These are phyloP conservation scores for Pluteus cervinus DNA, from an alignment of 768 basidiomycete genomes.

Conservation along the genomic window DNA sequence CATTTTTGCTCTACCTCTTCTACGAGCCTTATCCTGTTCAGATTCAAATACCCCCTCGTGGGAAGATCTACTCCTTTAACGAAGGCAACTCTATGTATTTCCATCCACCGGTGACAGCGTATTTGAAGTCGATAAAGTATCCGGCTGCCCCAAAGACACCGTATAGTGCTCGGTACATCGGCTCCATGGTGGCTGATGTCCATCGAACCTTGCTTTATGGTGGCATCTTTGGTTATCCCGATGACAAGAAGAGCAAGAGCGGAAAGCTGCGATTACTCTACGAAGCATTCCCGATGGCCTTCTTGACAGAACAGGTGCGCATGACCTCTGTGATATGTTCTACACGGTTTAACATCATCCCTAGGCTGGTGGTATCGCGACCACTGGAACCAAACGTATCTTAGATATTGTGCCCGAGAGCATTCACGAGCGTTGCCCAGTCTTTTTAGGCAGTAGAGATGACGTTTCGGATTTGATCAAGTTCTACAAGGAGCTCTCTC, in stretches of 20 bases:
- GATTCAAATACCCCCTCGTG: slow-evolving; percentile 91
- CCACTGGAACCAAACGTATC: slow-evolving; percentile 91
- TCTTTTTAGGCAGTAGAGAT: slow-evolving; percentile 91
- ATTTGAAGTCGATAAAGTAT: slow-evolving; percentile 89
- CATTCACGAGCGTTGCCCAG: slow-evolving; percentile 90
- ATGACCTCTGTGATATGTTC: neutral
- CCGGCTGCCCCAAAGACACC: slow-evolving; percentile 74
- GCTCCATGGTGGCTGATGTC: slow-evolving; percentile 99
- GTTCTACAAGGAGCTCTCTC: slow-evolving; percentile 59
- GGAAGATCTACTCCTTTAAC: slow-evolving; percentile 99
- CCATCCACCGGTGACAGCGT: slow-evolving; percentile 70
- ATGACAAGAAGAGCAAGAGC: slow-evolving; percentile 95
- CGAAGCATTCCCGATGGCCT: slow-evolving; percentile 98
- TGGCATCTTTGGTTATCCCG: slow-evolving; percentile 97
- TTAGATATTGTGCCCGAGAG: slow-evolving; percentile 80
- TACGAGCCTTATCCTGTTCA: slow-evolving; percentile 20
- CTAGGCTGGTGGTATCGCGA: slow-evolving; percentile 93
- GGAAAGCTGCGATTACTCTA: slow-evolving; percentile 94
- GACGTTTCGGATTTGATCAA: slow-evolving; percentile 88
- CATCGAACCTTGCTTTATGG: slow-evolving; percentile 95
- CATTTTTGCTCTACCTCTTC: neutral
- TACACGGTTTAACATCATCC: slow-evolving; percentile 8
- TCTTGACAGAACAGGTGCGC: slow-evolving; percentile 83
- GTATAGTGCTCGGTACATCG: slow-evolving; percentile 91
- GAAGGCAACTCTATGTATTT: slow-evolving; percentile 98